Conservation (phyloP, 495 filamentous ascomycete species). For the Lineolata rhizophorae region DNA sequence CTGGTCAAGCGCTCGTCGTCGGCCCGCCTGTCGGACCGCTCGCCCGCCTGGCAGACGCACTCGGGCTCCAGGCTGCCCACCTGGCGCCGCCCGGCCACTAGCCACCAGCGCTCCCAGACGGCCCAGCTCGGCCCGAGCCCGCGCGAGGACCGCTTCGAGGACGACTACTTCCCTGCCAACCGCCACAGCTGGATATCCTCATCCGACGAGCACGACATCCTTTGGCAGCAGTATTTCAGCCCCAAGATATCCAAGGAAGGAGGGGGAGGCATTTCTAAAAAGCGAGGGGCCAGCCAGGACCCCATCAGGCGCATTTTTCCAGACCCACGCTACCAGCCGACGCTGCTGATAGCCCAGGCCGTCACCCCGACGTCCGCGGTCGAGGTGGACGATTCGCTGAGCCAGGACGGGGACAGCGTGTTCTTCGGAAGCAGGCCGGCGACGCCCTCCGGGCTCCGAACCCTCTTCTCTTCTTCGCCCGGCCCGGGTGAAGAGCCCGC, state of each 20-base stretch:
- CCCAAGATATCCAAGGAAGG: constrained; percentile 11
- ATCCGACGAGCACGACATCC: constrained; percentile 8
- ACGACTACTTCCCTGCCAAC: too few relatives aligned
- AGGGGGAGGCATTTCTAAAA: constrained; percentile 7
- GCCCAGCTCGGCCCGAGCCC: too few relatives aligned
- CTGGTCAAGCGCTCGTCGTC: constrained; percentile 67
- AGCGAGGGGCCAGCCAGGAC: constrained; percentile 10
- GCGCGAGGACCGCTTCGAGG: too few relatives aligned
- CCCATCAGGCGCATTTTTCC: constrained; percentile 17
- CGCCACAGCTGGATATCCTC: too few relatives aligned
- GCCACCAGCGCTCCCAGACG: constrained; percentile 63
- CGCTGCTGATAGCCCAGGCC: constrained; percentile 12
- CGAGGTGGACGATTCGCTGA: constrained; percentile 14
- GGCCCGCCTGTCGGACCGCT: constrained; percentile 24
- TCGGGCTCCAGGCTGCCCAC: constrained; percentile 33
- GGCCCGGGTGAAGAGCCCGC: too few relatives aligned
- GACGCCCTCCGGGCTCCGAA: constrained; percentile 9
- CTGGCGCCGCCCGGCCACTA: constrained; percentile 61
- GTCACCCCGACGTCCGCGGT: constrained; percentile 9
- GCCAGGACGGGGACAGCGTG: constrained; percentile 11
- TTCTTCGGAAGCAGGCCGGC: constrained; percentile 13
- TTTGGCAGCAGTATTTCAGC: constrained; percentile 17
- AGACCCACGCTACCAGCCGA: constrained; percentile 14
- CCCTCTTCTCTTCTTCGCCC: too few relatives aligned
- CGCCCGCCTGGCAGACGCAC: constrained; percentile 2